Conservation (phyloP, 352 stramenopile genomes). For the Globisporangium polare region DNA sequence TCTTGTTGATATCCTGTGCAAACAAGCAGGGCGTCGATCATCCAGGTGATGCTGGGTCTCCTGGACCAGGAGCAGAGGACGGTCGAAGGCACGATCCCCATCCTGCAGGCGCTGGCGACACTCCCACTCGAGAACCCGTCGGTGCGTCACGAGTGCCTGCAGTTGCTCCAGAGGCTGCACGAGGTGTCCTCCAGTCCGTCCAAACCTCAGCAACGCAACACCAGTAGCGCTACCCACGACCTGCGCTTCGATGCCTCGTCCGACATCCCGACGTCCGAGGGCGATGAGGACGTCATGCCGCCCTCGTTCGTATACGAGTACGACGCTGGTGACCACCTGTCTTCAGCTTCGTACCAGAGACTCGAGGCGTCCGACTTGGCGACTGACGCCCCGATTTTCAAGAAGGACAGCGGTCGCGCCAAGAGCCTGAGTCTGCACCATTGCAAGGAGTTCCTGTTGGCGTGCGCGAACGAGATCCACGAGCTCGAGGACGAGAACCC, state of each 20-base stretch:
- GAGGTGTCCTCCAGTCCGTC: not conserved
- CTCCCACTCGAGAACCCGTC: slow-evolving; percentile 38
- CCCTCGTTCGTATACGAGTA: slow-evolving; percentile 17
- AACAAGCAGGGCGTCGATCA: slow-evolving; percentile 33
- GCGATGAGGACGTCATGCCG: not conserved
- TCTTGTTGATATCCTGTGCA: slow-evolving; percentile 5
- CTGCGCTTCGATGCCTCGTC: slow-evolving; percentile 13
- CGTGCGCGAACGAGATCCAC: slow-evolving; percentile 79
- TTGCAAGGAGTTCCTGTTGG: slow-evolving; percentile 67
- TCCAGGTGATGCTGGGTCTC: slow-evolving; percentile 50
- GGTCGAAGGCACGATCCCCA: slow-evolving; percentile 38
- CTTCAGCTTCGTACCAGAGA: slow-evolving; percentile 1
- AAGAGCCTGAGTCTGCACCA: slow-evolving; percentile 46
- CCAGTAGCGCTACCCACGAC: not conserved
- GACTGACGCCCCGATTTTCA: not conserved
- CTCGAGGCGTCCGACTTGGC: not conserved
- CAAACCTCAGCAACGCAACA: not conserved
- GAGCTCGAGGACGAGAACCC: slow-evolving; percentile 67
- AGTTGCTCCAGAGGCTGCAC: slow-evolving; percentile 34
- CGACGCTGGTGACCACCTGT: not conserved
- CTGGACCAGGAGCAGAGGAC: slow-evolving; percentile 52
- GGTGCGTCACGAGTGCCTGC: slow-evolving; percentile 36
- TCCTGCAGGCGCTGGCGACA: slow-evolving; percentile 38
- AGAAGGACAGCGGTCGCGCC: slow-evolving; percentile 31
- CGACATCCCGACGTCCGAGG: slow-evolving; percentile 12